Conservation (phyloP, 2,329 filamentous ascomycete genomes). For the Ascochyta koolunga region DNA sequence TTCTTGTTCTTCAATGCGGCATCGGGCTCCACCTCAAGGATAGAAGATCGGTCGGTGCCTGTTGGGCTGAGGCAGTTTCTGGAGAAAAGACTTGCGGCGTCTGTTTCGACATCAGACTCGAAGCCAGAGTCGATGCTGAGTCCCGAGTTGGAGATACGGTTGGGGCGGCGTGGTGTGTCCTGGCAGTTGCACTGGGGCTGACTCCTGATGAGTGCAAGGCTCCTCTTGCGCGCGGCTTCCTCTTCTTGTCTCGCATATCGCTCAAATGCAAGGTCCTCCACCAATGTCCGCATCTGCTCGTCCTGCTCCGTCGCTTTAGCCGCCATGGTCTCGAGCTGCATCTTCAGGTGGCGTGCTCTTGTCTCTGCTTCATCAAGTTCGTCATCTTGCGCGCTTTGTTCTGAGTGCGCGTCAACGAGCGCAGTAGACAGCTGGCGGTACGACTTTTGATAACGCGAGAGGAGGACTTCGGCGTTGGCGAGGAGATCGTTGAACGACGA, state of each 20-base stretch:
- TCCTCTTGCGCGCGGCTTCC: constrained; percentile 42
- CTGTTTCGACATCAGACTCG: constrained; percentile 63
- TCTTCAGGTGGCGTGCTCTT: constrained; percentile 62
- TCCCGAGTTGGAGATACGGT: constrained; percentile 43
- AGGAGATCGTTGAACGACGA: constrained; percentile 64
- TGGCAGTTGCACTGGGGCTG: constrained; percentile 27
- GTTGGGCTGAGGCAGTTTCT: constrained; percentile 48
- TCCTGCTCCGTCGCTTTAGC: constrained; percentile 62
- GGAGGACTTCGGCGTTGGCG: constrained; percentile 60
- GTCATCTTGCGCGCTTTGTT: constrained; percentile 64
- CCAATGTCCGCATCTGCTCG: constrained; percentile 54
- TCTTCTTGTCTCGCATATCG: constrained; percentile 42
- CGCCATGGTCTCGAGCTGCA: constrained; percentile 66
- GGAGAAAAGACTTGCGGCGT: constrained; percentile 51
- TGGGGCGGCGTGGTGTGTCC: constrained; percentile 34
- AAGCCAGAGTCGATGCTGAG: constrained; percentile 63
- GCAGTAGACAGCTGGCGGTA: constrained; percentile 55
- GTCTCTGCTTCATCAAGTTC: constrained; percentile 67
- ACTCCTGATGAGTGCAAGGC: constrained; percentile 36
- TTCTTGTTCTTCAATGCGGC: constrained; percentile 37
- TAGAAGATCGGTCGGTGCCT: constrained; percentile 42
- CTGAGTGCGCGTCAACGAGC: constrained; percentile 58
- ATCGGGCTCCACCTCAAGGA: constrained; percentile 44
- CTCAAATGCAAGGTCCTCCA: constrained; percentile 45
- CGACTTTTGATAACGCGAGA: constrained; percentile 61